These are phyloP conservation scores for Ajuga reptans DNA, from an alignment of 305 asterid genomes.

Conservation along the genomic window DNA sequence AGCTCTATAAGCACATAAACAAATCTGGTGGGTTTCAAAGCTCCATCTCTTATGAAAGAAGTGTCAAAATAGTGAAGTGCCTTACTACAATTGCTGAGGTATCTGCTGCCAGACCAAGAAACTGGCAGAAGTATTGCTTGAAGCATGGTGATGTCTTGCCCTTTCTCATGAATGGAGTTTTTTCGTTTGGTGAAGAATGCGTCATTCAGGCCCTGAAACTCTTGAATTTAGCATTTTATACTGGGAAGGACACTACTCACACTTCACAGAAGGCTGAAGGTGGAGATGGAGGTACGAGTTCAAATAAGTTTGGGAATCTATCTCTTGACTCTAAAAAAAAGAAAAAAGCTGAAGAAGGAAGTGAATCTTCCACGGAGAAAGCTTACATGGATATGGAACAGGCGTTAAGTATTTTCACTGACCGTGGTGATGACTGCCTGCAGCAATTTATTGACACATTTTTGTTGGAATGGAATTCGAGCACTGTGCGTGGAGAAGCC, in stretches of 20 bases:
- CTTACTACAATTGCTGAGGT: conserved; percentile 91
- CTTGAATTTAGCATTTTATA: conserved; percentile 73
- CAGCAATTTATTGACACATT: conserved; percentile 79
- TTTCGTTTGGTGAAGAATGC: conserved; percentile 89
- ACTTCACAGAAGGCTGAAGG: conserved; percentile 69
- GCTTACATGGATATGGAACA: conserved; percentile 94
- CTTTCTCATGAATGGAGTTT: conserved; percentile 74
- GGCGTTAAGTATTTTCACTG: conserved; percentile 61
- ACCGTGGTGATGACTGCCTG: conserved; percentile 68
- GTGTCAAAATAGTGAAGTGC: conserved; percentile 90
- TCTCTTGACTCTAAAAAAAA: conserved; percentile 73
- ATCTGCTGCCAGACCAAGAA: conserved; percentile 88
- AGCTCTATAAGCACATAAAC: conserved; percentile 78
- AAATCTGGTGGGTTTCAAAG: conserved; percentile 94
- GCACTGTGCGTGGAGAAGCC: conserved; percentile 91
- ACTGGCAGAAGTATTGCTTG: conserved; percentile 96
- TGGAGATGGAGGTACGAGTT: conserved; percentile 53
- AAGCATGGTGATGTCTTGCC: conserved; percentile 77
- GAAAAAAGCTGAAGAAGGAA: conserved; percentile 95
- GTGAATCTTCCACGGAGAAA: conserved; percentile 65
- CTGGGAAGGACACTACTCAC: conserved; percentile 72
- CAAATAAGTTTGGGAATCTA: conserved; percentile 61
- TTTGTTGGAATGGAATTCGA: conserved; percentile 91
- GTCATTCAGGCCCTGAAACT: conserved; percentile 80
- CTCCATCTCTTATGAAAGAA: conserved; percentile 82